Evolutionary conservation across 2,329 filamentous ascomycete species (phyloP).

Genomic region (Fusarium newnesense): DNA sequence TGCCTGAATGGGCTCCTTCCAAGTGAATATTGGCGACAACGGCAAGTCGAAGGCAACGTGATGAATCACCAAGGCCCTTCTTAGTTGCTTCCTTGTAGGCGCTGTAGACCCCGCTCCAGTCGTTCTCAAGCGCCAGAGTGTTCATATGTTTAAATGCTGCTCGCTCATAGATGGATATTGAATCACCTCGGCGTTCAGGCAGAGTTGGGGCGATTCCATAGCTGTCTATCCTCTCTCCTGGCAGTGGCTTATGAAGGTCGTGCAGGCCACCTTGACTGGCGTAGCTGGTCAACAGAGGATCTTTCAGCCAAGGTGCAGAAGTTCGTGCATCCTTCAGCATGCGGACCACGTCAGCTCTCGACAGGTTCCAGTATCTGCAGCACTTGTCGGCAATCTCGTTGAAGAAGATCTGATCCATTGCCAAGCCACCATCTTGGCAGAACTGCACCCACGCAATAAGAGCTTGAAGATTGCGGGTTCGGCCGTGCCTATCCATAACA

Average conservation of each 20-base stretch:
- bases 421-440: conserved; percentile 44
- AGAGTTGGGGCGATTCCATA: conserved; percentile 18
- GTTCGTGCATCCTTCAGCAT: conserved; percentile 45
- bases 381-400: conserved; percentile 44
- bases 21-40: conserved; percentile 55
- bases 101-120: conserved; percentile 47
- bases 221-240: conserved; percentile 20
- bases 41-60: conserved; percentile 58
- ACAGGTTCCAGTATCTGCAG: conserved; percentile 49
- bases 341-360: conserved; percentile 31
- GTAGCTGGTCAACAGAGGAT: conserved; percentile 38
- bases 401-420: conserved; percentile 46
- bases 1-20: conserved; percentile 42
- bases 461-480: conserved; percentile 42
- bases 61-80: conserved; percentile 49
- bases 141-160: conserved; percentile 52
- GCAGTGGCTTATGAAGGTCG: conserved; percentile 35
- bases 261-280: conserved; percentile 29
- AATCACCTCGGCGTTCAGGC: conserved; percentile 35
- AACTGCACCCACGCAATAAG: conserved; percentile 49
- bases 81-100: conserved; percentile 50
- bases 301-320: conserved; percentile 37
- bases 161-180: conserved; percentile 36
- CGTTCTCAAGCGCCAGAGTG: conserved; percentile 47
- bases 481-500: conserved; percentile 47